Conservation (phyloP, 371 early-diverging fungal species). For the Blakeslea trispora region DNA sequence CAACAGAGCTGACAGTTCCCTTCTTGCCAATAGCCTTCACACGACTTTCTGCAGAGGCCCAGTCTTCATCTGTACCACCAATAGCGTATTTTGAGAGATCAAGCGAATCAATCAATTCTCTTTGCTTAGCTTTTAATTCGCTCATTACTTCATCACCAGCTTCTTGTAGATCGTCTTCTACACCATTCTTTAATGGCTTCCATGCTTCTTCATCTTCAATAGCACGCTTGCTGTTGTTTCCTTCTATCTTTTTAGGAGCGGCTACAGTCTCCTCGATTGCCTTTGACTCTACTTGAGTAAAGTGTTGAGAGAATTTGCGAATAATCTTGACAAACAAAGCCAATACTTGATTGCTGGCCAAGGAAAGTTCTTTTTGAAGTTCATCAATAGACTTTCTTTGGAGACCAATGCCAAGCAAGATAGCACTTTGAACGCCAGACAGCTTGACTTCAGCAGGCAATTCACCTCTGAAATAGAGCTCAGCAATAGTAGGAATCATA, state of each 20-base stretch:
- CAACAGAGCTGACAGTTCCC: constrained; percentile 59
- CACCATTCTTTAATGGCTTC: constrained; percentile 73
- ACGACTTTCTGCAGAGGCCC: constrained; percentile 64
- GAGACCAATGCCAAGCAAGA: constrained; percentile 87
- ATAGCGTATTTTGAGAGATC: constrained; percentile 79
- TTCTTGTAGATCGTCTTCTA: constrained; percentile 82
- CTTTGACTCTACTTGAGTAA: constrained; percentile 58
- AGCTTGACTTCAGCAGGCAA: constrained; percentile 64
- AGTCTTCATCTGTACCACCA: constrained; percentile 72
- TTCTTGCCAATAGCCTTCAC: constrained; percentile 52
- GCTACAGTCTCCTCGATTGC: constrained; percentile 41
- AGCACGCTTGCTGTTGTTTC: constrained; percentile 51
- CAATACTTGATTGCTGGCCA: constrained; percentile 85
- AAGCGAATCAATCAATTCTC: constrained; percentile 80
- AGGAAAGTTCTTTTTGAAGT: constrained; percentile 80
- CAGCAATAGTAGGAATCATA: constrained; percentile 82
- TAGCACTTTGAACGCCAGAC: constrained; percentile 85
- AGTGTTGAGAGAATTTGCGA: constrained; percentile 72
- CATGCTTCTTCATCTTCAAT: constrained; percentile 80
- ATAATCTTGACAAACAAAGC: constrained; percentile 93
- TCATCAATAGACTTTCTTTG: constrained; percentile 91
- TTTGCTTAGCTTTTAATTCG: constrained; percentile 72
- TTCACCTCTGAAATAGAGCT: constrained; percentile 73
- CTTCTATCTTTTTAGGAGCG: constrained; percentile 20
- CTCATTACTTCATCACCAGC: constrained; percentile 75